Conservation (phyloP, 352 stramenopile species). For the Phytopythium mirpurense region DNA sequence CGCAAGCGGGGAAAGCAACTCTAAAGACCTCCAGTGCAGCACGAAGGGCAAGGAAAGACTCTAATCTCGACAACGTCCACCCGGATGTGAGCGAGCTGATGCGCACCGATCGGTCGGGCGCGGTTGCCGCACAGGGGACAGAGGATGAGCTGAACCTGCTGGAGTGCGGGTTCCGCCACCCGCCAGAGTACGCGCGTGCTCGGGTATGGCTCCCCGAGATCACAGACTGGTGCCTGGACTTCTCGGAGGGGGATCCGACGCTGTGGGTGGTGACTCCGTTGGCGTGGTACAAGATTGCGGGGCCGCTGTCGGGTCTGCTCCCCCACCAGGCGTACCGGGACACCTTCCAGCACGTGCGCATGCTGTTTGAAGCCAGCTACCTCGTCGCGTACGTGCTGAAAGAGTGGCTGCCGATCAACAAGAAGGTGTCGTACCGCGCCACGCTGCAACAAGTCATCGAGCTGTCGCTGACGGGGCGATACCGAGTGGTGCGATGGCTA, state of each 20-base stretch:
- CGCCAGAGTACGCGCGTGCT: slow-evolving; percentile 44
- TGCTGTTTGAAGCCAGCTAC: slow-evolving; percentile 81
- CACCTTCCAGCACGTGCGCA: slow-evolving; percentile 67
- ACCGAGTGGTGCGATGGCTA: slow-evolving; percentile 53
- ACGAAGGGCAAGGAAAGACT: slow-evolving; percentile 7
- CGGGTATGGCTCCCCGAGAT: slow-evolving; percentile 83
- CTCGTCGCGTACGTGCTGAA: slow-evolving; percentile 82
- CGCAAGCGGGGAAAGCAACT: neutral
- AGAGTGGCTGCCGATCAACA: slow-evolving; percentile 84
- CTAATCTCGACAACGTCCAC: slow-evolving; percentile 14
- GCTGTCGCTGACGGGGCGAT: slow-evolving; percentile 61
- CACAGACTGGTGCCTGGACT: slow-evolving; percentile 85
- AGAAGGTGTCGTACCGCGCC: slow-evolving; percentile 78
- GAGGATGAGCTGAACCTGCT: slow-evolving; percentile 70
- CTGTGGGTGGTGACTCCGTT: slow-evolving; percentile 80
- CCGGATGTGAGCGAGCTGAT: slow-evolving; percentile 70
- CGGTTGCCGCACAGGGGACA: slow-evolving; percentile 40
- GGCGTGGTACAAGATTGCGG: slow-evolving; percentile 85
- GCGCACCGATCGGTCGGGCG: slow-evolving; percentile 54
- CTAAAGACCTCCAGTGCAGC: slow-evolving; percentile 1
- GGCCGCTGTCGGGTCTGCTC: slow-evolving; percentile 66
- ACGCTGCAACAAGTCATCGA: slow-evolving; percentile 82
- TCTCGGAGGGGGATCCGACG: slow-evolving; percentile 78
- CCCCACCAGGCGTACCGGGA: slow-evolving; percentile 66
- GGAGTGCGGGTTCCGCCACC: slow-evolving; percentile 77